Evolutionary conservation across 1,284 basidiomycete species (phyloP).

Genomic region (Cronartium ribicola): DNA sequence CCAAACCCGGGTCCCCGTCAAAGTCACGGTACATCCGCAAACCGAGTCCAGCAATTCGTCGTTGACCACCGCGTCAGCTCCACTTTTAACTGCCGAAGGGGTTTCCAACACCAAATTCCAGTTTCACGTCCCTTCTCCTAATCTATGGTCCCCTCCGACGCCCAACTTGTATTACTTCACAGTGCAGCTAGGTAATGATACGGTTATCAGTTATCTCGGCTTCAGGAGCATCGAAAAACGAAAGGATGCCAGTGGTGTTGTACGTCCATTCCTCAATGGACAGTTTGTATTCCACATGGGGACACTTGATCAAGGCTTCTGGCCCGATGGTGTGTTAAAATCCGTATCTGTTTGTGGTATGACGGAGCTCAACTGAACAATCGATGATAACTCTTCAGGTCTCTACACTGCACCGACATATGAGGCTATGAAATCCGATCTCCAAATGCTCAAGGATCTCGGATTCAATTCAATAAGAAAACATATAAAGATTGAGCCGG

Average conservation of each 20-base stretch:
- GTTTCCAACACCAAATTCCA: constrained; percentile 30
- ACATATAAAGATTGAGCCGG: constrained; percentile 42
- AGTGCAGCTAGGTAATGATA: constrained; percentile 33
- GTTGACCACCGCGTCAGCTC: constrained; percentile 7
- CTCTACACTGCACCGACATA: constrained; percentile 41
- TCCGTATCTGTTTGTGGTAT: neutral
- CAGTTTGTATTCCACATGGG: constrained; percentile 41
- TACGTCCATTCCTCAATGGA: constrained; percentile 40
- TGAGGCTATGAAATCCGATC: constrained; percentile 41
- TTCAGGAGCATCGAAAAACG: constrained; percentile 42
- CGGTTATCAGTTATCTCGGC: constrained; percentile 37
- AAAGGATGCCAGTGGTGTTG: constrained; percentile 28
- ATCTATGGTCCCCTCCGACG: constrained; percentile 36
- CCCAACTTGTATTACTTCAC: constrained; percentile 40
- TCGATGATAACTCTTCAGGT: constrained; percentile 1
- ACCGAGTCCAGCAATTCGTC: neutral
- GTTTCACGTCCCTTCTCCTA: constrained; percentile 24
- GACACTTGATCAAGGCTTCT: constrained; percentile 43
- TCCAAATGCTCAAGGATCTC: constrained; percentile 34
- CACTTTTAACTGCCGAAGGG: constrained; percentile 7
- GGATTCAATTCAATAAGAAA: constrained; percentile 43
- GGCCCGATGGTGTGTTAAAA: constrained; percentile 40
- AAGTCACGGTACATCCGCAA: constrained; percentile 11
- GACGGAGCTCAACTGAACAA: neutral
- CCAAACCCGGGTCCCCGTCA: neutral